A percentile compares a stretch with the other conserved stretches of the same genome.
phyloP scores from a whole-genome alignment of 495 filamentous ascomycete genomes.

The Daldinia vernicosa region DNA sequence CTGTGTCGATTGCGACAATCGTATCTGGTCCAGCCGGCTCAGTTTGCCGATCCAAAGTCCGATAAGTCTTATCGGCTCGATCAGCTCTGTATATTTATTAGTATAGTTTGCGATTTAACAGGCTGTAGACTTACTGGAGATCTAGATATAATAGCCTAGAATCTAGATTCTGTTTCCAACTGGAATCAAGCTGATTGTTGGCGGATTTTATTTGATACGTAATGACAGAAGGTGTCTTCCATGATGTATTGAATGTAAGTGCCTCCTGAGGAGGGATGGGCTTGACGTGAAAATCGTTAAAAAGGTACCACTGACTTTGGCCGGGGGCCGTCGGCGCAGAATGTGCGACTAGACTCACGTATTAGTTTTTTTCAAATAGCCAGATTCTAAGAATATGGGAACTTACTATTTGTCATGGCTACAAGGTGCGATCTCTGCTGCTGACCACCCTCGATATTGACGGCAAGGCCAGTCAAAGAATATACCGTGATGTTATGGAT shows the following conservation, averaged over 20 bases:
- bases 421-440: constrained; percentile 91
- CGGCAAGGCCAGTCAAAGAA: constrained; percentile 88
- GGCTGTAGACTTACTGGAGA: constrained; percentile 61
- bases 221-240: constrained; percentile 90
- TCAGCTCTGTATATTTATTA: constrained; percentile 44
- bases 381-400: not conserved
- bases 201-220: constrained; percentile 81
- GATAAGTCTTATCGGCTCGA: constrained; percentile 59
- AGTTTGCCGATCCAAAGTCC: constrained; percentile 64
- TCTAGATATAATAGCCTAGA: constrained; percentile 83
- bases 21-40: constrained; percentile 76
- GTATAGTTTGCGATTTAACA: not conserved
- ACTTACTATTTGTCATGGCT: constrained; percentile 81
- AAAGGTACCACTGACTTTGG: constrained; percentile 84
- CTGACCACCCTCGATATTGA: constrained; percentile 84
- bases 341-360: constrained; percentile 66
- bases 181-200: constrained; percentile 78
- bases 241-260: constrained; percentile 82
- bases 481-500: constrained; percentile 81
- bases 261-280: constrained; percentile 82
- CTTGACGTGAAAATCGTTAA: constrained; percentile 95
- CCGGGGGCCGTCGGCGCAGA: constrained; percentile 64
- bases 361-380: constrained; percentile 10
- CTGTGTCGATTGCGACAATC: constrained; percentile 89
- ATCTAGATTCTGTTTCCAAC: constrained; percentile 86